Evolutionary conservation across 108 stramenopile species (phyloP).

Genomic region (Seminavis robusta): DNA sequence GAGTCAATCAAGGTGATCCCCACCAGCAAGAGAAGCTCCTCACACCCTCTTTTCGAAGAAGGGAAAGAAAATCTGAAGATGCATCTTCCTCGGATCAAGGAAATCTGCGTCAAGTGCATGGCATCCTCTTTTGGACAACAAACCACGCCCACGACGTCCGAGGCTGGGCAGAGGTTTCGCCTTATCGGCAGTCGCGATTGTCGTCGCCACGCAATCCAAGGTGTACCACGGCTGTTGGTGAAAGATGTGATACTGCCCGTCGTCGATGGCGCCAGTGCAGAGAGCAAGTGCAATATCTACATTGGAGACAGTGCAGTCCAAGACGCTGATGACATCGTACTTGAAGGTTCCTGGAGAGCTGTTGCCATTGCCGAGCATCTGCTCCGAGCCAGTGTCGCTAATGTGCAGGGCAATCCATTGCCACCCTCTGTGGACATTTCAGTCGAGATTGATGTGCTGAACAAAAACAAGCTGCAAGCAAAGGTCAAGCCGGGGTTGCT

Average conservation of each 20-base stretch:
- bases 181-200: conserved; percentile 42
- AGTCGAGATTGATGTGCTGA: conserved; percentile 4
- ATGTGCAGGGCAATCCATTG: too few relatives aligned
- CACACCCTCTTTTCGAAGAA: conserved; percentile 16
- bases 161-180: conserved; percentile 30
- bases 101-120: conserved; percentile 33
- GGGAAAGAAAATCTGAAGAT: conserved; percentile 18
- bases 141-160: conserved; percentile 28
- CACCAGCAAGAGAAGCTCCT: not conserved
- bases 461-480: conserved; percentile 43
- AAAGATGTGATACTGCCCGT: conserved; percentile 50
- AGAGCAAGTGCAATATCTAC: conserved; percentile 70
- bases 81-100: conserved; percentile 19
- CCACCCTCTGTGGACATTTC: conserved; percentile 6
- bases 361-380: conserved; percentile 67
- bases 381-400: conserved; percentile 27
- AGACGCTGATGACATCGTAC: conserved; percentile 40
- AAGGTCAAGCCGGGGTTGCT: conserved; percentile 60
- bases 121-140: not conserved
- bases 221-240: conserved; percentile 29
- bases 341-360: conserved; percentile 79
- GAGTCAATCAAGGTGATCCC: conserved; percentile 36
- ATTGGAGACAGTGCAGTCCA: conserved; percentile 31
- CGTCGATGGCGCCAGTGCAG: conserved; percentile 56
- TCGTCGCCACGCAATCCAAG: conserved; percentile 33